These are phyloP conservation scores for Pyrus hybrid DNA, from an alignment of 331 rosid species.

Conservation along the genomic window DNA sequence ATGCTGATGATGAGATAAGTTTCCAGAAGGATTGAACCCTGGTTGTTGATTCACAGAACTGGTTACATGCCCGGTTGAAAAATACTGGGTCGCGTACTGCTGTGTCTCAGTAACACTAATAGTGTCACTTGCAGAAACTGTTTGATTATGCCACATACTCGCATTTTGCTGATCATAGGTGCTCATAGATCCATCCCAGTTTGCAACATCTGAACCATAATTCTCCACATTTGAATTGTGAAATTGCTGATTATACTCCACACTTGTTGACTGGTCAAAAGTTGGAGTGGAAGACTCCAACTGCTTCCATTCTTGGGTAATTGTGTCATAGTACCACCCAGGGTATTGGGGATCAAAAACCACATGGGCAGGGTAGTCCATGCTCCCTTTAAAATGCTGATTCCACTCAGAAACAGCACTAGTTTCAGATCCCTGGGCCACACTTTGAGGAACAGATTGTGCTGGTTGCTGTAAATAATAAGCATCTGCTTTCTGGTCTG, in stretches of 20 bases:
- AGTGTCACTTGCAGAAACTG: slow-evolving; percentile 3
- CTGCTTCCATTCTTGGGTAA: slow-evolving; percentile 12
- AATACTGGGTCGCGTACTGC: slow-evolving; percentile 2
- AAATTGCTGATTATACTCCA: slow-evolving; percentile 11
- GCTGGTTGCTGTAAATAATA: slow-evolving; percentile 10
- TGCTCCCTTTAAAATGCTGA: slow-evolving; percentile 7
- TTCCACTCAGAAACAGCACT: slow-evolving; percentile 6
- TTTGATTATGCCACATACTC: slow-evolving; percentile 7
- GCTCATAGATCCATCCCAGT: slow-evolving; percentile 18
- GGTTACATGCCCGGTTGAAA: background rate
- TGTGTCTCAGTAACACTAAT: slow-evolving; percentile 9
- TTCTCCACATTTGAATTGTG: slow-evolving; percentile 6
- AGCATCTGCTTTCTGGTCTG: slow-evolving; percentile 11
- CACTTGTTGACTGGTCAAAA: slow-evolving; percentile 2
- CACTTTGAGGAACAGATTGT: slow-evolving; percentile 5
- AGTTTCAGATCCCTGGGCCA: slow-evolving; percentile 2
- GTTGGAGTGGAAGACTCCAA: slow-evolving; percentile 13
- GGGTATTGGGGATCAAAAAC: slow-evolving; percentile 28
- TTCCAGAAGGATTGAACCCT: background rate
- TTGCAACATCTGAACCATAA: slow-evolving; percentile 1
- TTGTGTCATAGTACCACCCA: slow-evolving; percentile 20
- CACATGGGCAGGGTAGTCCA: slow-evolving; percentile 20
- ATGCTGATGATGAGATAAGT: slow-evolving; percentile 14
- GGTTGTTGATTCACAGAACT: slow-evolving; percentile 14
- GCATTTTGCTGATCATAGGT: slow-evolving; percentile 17